Conservation (phyloP, 73 alveolate genomes). For the Strombidium stylifer region DNA sequence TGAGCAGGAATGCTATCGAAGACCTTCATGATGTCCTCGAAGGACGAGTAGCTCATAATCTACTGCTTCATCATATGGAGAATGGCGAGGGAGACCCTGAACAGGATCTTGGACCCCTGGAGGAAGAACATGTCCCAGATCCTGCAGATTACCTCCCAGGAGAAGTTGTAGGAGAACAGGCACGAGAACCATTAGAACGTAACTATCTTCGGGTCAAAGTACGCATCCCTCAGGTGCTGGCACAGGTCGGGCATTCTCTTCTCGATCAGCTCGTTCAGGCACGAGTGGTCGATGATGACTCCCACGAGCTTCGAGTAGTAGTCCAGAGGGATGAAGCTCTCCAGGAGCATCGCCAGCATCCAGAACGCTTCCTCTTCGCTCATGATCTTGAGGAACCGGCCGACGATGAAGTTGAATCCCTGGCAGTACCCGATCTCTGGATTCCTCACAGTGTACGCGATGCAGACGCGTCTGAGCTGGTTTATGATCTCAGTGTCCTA, state of each 20-base stretch:
- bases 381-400: constrained; percentile 47
- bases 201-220: constrained; percentile 25
- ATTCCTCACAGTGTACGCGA: constrained; percentile 23
- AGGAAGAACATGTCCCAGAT: constrained; percentile 80
- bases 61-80: constrained; percentile 57
- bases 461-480: not conserved
- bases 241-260: constrained; percentile 66
- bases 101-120: constrained; percentile 59
- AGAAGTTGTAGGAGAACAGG: constrained; percentile 65
- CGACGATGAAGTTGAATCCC: constrained; percentile 76
- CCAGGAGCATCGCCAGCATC: constrained; percentile 82
- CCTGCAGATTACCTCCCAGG: constrained; percentile 53
- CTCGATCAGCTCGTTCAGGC: constrained; percentile 60
- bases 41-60: constrained; percentile 37
- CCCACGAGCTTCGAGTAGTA: constrained; percentile 89
- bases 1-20: constrained; percentile 16
- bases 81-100: constrained; percentile 65
- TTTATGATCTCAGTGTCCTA: not conserved
- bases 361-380: constrained; percentile 87
- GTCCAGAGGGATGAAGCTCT: constrained; percentile 75
- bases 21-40: constrained; percentile 12
- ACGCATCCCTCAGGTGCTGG: constrained; percentile 49
- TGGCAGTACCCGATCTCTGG: constrained; percentile 60
- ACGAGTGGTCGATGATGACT: constrained; percentile 79
- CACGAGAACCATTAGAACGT: constrained; percentile 78